Evolutionary conservation across 2,329 filamentous ascomycete species (phyloP), one percentile per base, ranked within the genome.

Genomic region (Calonectria multiphialidica): DNA sequence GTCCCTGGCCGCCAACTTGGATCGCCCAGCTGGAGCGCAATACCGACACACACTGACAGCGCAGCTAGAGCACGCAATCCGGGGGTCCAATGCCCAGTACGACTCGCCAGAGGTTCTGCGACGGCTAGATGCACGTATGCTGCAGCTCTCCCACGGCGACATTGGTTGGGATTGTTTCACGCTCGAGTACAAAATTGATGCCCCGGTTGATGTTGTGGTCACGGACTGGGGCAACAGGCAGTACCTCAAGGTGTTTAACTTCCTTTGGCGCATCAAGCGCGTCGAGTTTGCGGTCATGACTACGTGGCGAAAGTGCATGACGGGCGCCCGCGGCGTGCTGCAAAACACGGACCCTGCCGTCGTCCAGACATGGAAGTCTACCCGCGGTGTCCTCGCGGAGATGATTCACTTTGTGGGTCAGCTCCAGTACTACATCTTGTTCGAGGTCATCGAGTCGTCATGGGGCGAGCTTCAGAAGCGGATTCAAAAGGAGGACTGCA

Each of bases 81-180:
- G 96, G 68, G 96, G 97, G 72, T 98, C 96, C 13, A 99, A 98
- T 82, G 97, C 97, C 8, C 97, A 99, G 83, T 98, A 95, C 81
- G 97, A 99, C 83, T 94, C 94, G 5, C 91, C 95, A 1, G 97
- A 99, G 81, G 96, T 99, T 6, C 90, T 99, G 33, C 92, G 95
- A 6, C 92, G 97, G 13, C 90, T 99, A 4, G 97, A 99, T 83
- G 96, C 97, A n/a, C 94, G 97, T 73, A 98, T 99, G 96, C 89
- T 99, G 47, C 96, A 98, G 84, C 90, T 98, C 7, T 97, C 94
- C 10, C 96, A 98, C 79, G 97, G 97, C 64, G 97, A 99, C 79
- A 98, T 98, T 66, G 97, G 97, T 62, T 99, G 97, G 97, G 97
- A 99, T 81, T 98, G 97, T 81, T 99, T 99, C 84, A 99, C 97